Base-by-base conservation (phyloP, 164 flowering plant genomes). In the Vitis amurensis region DNA sequence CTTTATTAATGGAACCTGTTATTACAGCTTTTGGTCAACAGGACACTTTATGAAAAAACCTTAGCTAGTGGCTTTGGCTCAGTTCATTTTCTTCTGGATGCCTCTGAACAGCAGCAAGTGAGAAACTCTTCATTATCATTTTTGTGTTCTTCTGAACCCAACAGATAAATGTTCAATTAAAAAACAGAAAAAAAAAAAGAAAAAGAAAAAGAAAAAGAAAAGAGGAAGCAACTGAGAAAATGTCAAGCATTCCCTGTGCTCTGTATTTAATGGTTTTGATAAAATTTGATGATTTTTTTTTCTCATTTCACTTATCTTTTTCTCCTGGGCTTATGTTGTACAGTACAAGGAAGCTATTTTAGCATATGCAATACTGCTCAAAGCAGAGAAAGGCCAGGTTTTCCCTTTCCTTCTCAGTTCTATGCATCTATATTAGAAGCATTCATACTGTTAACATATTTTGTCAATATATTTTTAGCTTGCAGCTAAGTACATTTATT, bases 61-160 rank as follows among this genome's bases (percentile, higher is more conserved):
- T 70, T 92, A 73, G 98, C 99, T 12, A 91, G 98, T 82, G 97
- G 97, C 67, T 95, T 95, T 82, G 98, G 98, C 51, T 76, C 97
- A 49, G 93, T 95, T 76, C 90, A 93, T 77, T 95, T 95, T 78
- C 96, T 92, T 69, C 69, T 95, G 61, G 98, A 95, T 84, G 99
- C 99, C 70, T 95, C 97, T 68, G 94, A 92, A 71, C 99, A 95
- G 75, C 99, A 95, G 83, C 95, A 88, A 72, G 99, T 92, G 78
- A 82, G 89, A 62, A 77, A 37, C 58, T 59, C 55, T 11, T 69
- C 27, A 19, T 23, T 12, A 53, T 59, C 55, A 72, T 9, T 7
- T 49, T 16, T 11, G 14, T 14, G 23, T 8, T 14, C 55, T n/a
- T 6, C 8, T 64, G 5, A 64, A 49, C 16, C 6, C 16, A 64